phyloP scores from a whole-genome alignment of 1,284 basidiomycete genomes.

The Tausonia pullulans region DNA sequence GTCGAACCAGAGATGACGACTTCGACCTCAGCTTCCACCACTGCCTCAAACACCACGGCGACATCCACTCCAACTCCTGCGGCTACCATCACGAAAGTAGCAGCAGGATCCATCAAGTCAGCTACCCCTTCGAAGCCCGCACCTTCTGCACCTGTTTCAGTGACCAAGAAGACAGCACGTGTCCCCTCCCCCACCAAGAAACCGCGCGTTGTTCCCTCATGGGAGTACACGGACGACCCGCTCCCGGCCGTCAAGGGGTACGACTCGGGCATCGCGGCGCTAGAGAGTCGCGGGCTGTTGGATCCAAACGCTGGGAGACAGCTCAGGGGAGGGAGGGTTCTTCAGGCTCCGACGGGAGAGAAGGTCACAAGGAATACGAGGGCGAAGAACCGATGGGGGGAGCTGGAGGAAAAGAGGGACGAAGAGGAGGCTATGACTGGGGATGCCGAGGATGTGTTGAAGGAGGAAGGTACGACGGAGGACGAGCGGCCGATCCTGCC shows the following conservation, averaged over 20 bases:
- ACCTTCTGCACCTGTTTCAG: no score
- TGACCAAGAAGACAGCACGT: no score
- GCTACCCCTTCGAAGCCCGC: no score
- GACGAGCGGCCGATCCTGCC: neutral
- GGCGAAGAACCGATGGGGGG: neutral
- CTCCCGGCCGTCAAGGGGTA: neutral
- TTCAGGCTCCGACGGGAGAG: neutral
- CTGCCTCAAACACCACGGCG: no score
- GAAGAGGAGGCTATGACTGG: slow-evolving; percentile 22
- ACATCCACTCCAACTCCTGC: no score
- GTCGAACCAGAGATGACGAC: no score
- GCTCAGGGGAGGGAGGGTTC: neutral
- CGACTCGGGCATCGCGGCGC: neutral
- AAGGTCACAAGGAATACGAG: neutral
- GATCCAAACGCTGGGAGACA: neutral
- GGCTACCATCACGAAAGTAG: no score
- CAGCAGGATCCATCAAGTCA: no score
- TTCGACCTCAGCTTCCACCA: no score
- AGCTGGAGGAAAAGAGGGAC: slow-evolving; percentile 28
- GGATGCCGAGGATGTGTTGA: neutral
- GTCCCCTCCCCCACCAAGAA: no score
- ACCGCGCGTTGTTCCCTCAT: no score
- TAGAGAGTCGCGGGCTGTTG: neutral
- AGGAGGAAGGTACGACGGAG: neutral
- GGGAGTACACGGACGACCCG: no score